Percentiles rank a stretch among this genome's conserved stretches.
These are phyloP conservation scores for Aciculosporium take DNA, from an alignment of 2,329 filamentous ascomycete species.

Conservation along the genomic window DNA sequence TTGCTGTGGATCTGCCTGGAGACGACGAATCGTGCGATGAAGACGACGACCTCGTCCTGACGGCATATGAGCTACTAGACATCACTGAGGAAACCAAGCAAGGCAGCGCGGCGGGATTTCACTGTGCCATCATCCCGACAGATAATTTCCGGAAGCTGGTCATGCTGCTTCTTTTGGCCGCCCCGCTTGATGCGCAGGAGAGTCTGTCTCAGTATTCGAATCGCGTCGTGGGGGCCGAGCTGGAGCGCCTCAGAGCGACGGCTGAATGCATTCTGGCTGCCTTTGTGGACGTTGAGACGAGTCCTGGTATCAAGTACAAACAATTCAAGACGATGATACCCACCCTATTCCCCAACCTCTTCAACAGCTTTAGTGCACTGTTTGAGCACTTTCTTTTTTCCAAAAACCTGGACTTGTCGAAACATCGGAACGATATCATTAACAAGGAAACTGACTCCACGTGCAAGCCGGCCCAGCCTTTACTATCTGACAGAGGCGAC, in stretches of 20 bases:
- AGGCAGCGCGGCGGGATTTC: slow-evolving; percentile 33
- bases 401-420: slow-evolving; percentile 53
- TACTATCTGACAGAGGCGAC: slow-evolving; percentile 37
- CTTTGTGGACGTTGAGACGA: slow-evolving; percentile 50
- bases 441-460: neutral
- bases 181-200: slow-evolving; percentile 51
- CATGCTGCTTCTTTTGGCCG: slow-evolving; percentile 53
- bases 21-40: slow-evolving; percentile 32
- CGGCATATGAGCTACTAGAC: slow-evolving; percentile 54
- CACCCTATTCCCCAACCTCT: slow-evolving; percentile 48
- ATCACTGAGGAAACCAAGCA: slow-evolving; percentile 46
- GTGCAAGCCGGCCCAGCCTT: slow-evolving; percentile 26
- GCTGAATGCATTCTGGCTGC: slow-evolving; percentile 52
- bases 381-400: slow-evolving; percentile 68
- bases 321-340: slow-evolving; percentile 48
- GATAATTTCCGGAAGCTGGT: slow-evolving; percentile 59
- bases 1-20: slow-evolving; percentile 30
- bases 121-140: slow-evolving; percentile 55
- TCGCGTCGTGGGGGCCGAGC: slow-evolving; percentile 38
- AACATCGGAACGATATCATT: slow-evolving; percentile 22
- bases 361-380: slow-evolving; percentile 50
- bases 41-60: slow-evolving; percentile 50
- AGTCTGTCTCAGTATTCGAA: slow-evolving; percentile 46
- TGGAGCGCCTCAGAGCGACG: slow-evolving; percentile 43
- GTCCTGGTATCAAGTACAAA: slow-evolving; percentile 46